phyloP scores from a whole-genome alignment of 306 rosid genomes.

The Crotalaria pallida region DNA sequence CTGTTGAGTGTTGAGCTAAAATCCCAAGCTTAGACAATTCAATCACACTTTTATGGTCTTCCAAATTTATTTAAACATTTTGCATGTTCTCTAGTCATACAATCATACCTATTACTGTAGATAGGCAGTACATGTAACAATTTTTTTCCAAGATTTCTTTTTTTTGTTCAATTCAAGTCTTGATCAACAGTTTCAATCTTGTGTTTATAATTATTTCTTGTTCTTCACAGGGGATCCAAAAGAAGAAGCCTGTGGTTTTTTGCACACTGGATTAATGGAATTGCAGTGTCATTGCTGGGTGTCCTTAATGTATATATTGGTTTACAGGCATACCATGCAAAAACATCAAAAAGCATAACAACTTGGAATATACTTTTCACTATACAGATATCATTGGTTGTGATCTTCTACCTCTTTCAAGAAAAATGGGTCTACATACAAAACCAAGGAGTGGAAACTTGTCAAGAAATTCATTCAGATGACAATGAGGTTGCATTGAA shows the following conservation, averaged over 20 bases:
- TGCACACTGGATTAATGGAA: conserved; percentile 66
- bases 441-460: conserved; percentile 44
- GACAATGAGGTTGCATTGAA: conserved; percentile 33
- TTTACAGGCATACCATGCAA: conserved; percentile 60
- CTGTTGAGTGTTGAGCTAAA: not conserved
- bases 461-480: conserved; percentile 23
- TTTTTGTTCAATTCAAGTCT: not conserved
- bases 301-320: conserved; percentile 58
- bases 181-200: not conserved
- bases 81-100: not conserved
- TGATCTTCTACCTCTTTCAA: conserved; percentile 66
- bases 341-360: conserved; percentile 50
- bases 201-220: not conserved
- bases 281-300: conserved; percentile 45
- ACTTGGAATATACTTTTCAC: conserved; percentile 58
- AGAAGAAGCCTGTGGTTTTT: conserved; percentile 58
- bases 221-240: conserved; percentile 50
- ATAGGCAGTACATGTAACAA: not conserved
- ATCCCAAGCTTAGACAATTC: not conserved
- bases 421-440: conserved; percentile 65
- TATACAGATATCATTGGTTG: conserved; percentile 35
- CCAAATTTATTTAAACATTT: not conserved
- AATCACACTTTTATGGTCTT: not conserved
- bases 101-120: too few species aligned
- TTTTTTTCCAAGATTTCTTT: not conserved